A percentile compares a stretch with the other conserved stretches of the same genome.
Conservation (phyloP, 352 stramenopile species). For the Thalassiosira livingstoniorum region DNA sequence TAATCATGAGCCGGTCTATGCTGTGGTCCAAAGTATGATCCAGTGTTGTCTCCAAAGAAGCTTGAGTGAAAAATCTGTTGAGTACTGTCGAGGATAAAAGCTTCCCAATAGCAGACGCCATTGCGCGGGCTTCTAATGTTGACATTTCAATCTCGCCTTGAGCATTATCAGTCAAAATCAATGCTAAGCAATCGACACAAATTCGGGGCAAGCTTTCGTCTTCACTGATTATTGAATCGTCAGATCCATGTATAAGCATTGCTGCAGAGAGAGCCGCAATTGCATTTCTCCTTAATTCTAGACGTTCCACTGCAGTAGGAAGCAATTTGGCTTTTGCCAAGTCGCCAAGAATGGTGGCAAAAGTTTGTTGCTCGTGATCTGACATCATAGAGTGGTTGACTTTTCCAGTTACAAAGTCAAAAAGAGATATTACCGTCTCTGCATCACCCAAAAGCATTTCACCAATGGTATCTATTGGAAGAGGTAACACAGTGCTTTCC, state of each 20-base stretch:
- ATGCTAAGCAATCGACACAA: slow-evolving; percentile 46
- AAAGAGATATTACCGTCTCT: slow-evolving; percentile 38
- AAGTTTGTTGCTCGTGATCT: slow-evolving; percentile 42
- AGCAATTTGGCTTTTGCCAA: slow-evolving; percentile 72
- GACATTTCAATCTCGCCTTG: slow-evolving; percentile 47
- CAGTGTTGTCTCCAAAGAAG: slow-evolving; percentile 49
- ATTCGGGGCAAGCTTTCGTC: slow-evolving; percentile 56
- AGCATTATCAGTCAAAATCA: slow-evolving; percentile 34
- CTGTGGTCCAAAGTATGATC: slow-evolving; percentile 47
- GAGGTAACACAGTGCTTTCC: slow-evolving; percentile 31
- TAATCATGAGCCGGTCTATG: slow-evolving; percentile 51
- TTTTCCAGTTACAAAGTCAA: slow-evolving; percentile 48
- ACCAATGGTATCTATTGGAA: slow-evolving; percentile 37
- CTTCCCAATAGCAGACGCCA: slow-evolving; percentile 69
- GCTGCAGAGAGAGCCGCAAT: slow-evolving; percentile 73
- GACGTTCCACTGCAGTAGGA: slow-evolving; percentile 55
- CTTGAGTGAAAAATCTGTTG: slow-evolving; percentile 74
- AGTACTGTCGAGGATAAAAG: slow-evolving; percentile 82
- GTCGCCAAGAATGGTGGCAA: slow-evolving; percentile 66
- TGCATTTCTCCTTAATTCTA: slow-evolving; percentile 68
- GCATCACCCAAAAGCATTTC: slow-evolving; percentile 44
- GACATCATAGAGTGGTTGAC: slow-evolving; percentile 16
- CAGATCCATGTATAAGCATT: slow-evolving; percentile 58
- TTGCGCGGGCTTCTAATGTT: slow-evolving; percentile 61
- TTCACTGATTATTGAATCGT: slow-evolving; percentile 70